phyloP scores from a whole-genome alignment of 495 filamentous ascomycete genomes.

The Bacidia gigantensis region DNA sequence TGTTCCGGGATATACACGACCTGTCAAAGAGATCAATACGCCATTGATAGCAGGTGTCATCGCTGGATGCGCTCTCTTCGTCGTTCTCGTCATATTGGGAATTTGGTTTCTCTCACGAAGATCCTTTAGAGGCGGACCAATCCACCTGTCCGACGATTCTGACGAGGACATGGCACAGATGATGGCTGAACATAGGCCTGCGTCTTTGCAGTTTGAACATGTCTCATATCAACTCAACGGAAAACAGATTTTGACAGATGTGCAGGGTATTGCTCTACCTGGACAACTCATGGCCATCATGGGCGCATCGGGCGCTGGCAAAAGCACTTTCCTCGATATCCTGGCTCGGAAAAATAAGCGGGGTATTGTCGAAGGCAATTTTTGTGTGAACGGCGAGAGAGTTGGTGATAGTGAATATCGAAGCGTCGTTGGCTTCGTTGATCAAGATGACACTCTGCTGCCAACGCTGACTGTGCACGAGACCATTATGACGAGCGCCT shows the following conservation, averaged over 20 bases:
- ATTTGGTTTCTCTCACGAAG: slow-evolving; percentile 85
- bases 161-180: slow-evolving; percentile 81
- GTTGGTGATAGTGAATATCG: slow-evolving; percentile 75
- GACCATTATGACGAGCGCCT: slow-evolving; percentile 86
- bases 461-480: slow-evolving; percentile 95
- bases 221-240: slow-evolving; percentile 78
- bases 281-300: slow-evolving; percentile 95
- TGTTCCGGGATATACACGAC: slow-evolving; percentile 76
- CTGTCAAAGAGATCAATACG: slow-evolving; percentile 92
- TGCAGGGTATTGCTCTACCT: slow-evolving; percentile 73
- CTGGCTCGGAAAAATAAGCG: slow-evolving; percentile 96
- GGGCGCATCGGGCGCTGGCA: slow-evolving; percentile 94
- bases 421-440: slow-evolving; percentile 87
- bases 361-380: slow-evolving; percentile 62
- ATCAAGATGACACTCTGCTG: slow-evolving; percentile 97
- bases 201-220: slow-evolving; percentile 75
- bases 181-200: slow-evolving; percentile 80
- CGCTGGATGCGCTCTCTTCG: slow-evolving; percentile 71
- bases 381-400: slow-evolving; percentile 89
- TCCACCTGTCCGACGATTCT: slow-evolving; percentile 69
- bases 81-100: slow-evolving; percentile 67
- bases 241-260: slow-evolving; percentile 66
- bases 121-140: slow-evolving; percentile 51
- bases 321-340: slow-evolving; percentile 95
- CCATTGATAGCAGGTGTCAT: slow-evolving; percentile 92